Conservation (phyloP, 805 yeast genomes). For the Kodamaea fukazawae region DNA sequence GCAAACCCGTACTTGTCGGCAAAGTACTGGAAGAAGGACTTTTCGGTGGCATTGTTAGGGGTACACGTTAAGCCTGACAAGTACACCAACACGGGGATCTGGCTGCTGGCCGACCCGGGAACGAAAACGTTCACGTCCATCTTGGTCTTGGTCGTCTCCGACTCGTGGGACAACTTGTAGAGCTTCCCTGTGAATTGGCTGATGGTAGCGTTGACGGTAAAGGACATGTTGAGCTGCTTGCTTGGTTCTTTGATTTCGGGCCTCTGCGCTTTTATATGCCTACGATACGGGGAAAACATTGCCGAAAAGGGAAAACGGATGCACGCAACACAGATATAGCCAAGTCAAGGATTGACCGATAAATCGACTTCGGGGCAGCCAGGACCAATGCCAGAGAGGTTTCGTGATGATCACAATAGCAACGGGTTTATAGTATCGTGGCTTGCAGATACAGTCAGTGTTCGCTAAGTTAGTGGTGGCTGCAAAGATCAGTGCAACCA, state of each 20-base stretch:
- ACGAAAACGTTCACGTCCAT: constrained; percentile 86
- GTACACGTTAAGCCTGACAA: constrained; percentile 91
- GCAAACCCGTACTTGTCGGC: constrained; percentile 84
- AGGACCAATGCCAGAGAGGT: no score
- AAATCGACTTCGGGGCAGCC: no score
- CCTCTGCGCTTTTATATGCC: background rate
- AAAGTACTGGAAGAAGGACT: constrained; percentile 81
- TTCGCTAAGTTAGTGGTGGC: no score
- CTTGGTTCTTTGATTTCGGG: background rate
- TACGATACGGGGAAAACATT: background rate
- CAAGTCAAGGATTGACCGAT: background rate
- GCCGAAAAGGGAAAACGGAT: constrained; percentile 1
- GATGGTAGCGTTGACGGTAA: constrained; percentile 53
- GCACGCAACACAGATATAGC: background rate
- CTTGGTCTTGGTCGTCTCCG: constrained; percentile 57
- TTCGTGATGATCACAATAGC: no score
- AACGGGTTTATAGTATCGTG: no score
- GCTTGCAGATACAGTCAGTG: no score
- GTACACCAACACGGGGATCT: constrained; percentile 72
- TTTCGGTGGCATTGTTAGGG: constrained; percentile 90
- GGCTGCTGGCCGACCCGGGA: constrained; percentile 47
- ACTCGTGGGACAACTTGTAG: constrained; percentile 71
- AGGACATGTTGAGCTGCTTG: constrained; percentile 48
- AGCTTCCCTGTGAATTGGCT: constrained; percentile 72
- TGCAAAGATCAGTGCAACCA: no score